Conservation (phyloP, 2,329 filamentous ascomycete genomes). For the Cytospora schulzeri region DNA sequence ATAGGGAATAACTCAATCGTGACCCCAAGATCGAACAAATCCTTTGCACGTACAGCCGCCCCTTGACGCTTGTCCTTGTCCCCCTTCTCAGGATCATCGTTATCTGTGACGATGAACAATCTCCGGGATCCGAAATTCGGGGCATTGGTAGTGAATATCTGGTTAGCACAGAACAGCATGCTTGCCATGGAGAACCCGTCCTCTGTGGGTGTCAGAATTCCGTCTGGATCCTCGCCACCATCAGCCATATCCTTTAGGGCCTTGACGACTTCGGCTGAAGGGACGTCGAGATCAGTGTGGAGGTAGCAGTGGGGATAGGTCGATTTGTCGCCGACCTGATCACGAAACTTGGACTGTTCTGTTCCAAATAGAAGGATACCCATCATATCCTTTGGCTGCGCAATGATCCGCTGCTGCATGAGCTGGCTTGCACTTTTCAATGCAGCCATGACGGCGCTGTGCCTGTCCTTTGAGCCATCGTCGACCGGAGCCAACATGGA, state of each 20-base stretch:
- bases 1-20: constrained; percentile 93
- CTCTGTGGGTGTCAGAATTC: constrained; percentile 69
- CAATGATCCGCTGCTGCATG: constrained; percentile 98
- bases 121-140: constrained; percentile 91
- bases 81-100: constrained; percentile 78
- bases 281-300: constrained; percentile 83
- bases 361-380: constrained; percentile 92
- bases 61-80: constrained; percentile 74
- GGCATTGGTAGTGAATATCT: constrained; percentile 93
- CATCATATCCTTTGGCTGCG: constrained; percentile 96
- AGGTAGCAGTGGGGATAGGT: constrained; percentile 92
- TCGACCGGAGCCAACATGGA: constrained; percentile 78
- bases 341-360: constrained; percentile 76
- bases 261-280: constrained; percentile 85
- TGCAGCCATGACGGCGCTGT: constrained; percentile 79
- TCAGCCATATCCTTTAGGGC: constrained; percentile 74
- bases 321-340: constrained; percentile 61
- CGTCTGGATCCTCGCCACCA: constrained; percentile 70
- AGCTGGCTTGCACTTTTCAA: constrained; percentile 92
- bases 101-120: constrained; percentile 94
- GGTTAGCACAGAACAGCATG: constrained; percentile 91
- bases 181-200: constrained; percentile 81
- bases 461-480: constrained; percentile 70
- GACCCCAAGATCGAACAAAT: constrained; percentile 91
- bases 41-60: constrained; percentile 85